These are phyloP conservation scores for Stylosanthes scabra DNA, from an alignment of 331 rosid genomes.

Conservation along the genomic window DNA sequence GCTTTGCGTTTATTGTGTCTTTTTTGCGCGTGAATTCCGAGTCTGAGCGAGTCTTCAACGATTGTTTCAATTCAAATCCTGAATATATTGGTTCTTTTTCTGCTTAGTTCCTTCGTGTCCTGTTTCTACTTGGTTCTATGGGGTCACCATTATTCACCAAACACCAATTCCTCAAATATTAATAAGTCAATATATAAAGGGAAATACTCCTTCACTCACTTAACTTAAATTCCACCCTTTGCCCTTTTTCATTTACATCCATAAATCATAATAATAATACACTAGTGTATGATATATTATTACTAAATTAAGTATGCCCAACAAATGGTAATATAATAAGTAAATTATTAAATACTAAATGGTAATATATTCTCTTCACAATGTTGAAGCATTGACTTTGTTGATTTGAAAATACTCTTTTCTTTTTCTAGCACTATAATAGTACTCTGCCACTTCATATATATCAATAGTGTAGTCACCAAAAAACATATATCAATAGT, in stretches of 20 bases:
- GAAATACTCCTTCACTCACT: no score
- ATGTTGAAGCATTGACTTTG: not conserved
- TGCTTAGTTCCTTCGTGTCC: constrained; percentile 12
- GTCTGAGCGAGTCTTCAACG: not conserved
- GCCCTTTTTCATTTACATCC: not conserved
- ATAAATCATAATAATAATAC: no score
- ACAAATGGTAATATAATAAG: no score
- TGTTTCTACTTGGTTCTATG: constrained; percentile 17
- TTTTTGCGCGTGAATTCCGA: constrained; percentile 17
- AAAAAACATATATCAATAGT: no score
- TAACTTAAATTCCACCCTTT: not conserved
- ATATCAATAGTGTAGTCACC: no score
- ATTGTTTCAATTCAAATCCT: constrained; percentile 3
- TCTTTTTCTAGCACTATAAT: not conserved
- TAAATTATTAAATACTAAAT: no score
- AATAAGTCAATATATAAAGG: no score
- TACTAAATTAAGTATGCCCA: no score
- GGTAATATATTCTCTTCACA: not conserved
- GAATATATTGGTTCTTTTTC: constrained; percentile 5
- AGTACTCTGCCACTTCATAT: not conserved
- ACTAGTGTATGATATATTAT: no score
- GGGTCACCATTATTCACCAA: not conserved
- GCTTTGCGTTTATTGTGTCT: not conserved
- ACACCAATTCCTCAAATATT: not conserved
- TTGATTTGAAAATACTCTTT: not conserved